These are phyloP conservation scores for Lentinula sp. DNA, from an alignment of 768 basidiomycete genomes.

Conservation along the genomic window DNA sequence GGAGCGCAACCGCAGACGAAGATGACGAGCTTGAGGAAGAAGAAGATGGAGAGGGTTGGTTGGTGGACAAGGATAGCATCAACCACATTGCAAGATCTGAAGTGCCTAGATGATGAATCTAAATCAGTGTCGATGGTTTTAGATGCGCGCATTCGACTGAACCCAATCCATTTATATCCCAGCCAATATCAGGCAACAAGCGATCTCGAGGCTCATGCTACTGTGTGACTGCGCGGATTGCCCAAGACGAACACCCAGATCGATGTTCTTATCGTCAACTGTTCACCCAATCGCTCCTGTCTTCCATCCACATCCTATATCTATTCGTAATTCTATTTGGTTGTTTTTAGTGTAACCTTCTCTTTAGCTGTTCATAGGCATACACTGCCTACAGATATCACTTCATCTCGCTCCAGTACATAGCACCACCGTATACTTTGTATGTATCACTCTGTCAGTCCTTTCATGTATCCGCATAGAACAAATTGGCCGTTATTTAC, in stretches of 20 bases:
- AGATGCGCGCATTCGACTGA: too few relatives aligned
- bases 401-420: neutral
- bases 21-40: conserved; percentile 20
- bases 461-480: too few relatives aligned
- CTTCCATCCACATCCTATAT: neutral
- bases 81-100: conserved; percentile 20
- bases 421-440: neutral
- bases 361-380: neutral
- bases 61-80: conserved; percentile 22
- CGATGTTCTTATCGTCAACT: neutral
- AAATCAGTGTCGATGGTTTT: too few relatives aligned
- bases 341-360: neutral
- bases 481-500: too few relatives aligned
- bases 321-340: neutral
- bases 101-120: conserved; percentile 7
- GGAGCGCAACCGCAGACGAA: conserved; percentile 8
- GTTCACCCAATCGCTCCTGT: neutral
- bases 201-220: neutral
- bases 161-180: neutral
- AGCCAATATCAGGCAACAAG: neutral
- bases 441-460: neutral
- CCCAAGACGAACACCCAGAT: neutral
- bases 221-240: neutral
- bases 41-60: conserved; percentile 22
- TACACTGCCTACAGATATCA: neutral